Evolutionary conservation across 2,329 filamentous ascomycete genomes (phyloP).

Genomic region (Blastomyces gilchristii): DNA sequence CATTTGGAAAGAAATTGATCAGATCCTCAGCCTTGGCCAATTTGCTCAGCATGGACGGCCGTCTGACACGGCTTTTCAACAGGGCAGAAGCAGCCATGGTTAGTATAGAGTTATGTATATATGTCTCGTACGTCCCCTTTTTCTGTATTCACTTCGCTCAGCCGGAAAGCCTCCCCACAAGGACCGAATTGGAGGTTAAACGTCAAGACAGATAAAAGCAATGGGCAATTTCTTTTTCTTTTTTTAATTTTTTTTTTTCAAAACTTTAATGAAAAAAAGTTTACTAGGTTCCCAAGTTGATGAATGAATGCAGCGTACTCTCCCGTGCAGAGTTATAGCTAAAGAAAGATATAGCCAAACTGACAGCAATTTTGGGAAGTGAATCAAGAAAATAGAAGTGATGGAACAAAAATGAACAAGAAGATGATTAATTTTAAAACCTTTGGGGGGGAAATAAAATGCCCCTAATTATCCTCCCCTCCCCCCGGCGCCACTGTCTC

Average conservation of each 20-base stretch:
- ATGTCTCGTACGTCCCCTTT: neutral
- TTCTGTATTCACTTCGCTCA: neutral
- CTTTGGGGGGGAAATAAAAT: neutral
- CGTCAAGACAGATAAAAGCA: neutral
- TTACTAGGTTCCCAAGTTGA: neutral
- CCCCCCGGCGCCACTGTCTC: neutral
- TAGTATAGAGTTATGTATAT: neutral
- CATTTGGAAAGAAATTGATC: slow-evolving; percentile 70
- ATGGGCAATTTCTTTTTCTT: neutral
- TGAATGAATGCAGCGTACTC: no score
- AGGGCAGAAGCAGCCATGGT: slow-evolving; percentile 51
- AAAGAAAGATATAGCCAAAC: neutral
- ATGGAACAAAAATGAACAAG: no score
- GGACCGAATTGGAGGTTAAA: neutral
- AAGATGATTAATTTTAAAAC: neutral
- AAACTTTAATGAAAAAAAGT: neutral
- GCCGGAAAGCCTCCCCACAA: neutral
- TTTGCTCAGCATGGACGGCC: slow-evolving; percentile 70
- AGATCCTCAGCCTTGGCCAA: slow-evolving; percentile 69
- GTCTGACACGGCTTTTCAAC: slow-evolving; percentile 63
- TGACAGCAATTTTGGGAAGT: no score
- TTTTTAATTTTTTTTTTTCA: no score
- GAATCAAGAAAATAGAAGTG: no score
- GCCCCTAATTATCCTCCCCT: neutral
- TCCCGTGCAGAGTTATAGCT: no score